phyloP scores from a whole-genome alignment of 1,284 basidiomycete genomes.

The Amylostereum areolatum region DNA sequence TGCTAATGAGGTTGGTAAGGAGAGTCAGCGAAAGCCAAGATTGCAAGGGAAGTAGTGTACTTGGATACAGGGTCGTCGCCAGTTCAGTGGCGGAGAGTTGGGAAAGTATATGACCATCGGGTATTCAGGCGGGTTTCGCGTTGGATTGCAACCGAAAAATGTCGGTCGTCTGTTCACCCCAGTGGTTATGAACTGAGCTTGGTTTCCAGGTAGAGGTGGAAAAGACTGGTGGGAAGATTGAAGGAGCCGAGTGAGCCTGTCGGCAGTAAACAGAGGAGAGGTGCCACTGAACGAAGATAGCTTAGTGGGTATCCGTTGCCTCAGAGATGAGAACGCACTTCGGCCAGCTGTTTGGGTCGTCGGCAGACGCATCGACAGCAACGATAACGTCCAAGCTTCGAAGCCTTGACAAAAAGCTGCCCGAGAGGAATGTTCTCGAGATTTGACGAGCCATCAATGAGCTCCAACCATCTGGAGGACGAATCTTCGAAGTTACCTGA shows the following conservation, averaged over 20 bases:
- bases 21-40: constrained; percentile 2
- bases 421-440: constrained; percentile 62
- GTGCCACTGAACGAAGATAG: constrained; percentile 36
- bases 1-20: constrained; percentile 26
- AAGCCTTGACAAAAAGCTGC: constrained; percentile 56
- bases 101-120: constrained; percentile 60
- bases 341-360: constrained; percentile 57
- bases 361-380: constrained; percentile 59
- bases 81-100: constrained; percentile 53
- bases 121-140: constrained; percentile 38
- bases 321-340: constrained; percentile 47
- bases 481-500: constrained; percentile 35
- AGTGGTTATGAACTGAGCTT: constrained; percentile 49
- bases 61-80: constrained; percentile 54
- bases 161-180: constrained; percentile 67
- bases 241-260: constrained; percentile 39
- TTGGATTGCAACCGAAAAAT: constrained; percentile 72
- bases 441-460: constrained; percentile 59
- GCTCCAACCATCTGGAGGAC: constrained; percentile 41
- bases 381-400: constrained; percentile 63
- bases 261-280: constrained; percentile 32
- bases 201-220: constrained; percentile 52
- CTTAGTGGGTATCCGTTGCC: not conserved
- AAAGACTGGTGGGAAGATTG: constrained; percentile 50
- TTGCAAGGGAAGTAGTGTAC: constrained; percentile 26